Evolutionary conservation across 306 rosid genomes (phyloP).

Genomic region (Psophocarpus tetragonolobus): DNA sequence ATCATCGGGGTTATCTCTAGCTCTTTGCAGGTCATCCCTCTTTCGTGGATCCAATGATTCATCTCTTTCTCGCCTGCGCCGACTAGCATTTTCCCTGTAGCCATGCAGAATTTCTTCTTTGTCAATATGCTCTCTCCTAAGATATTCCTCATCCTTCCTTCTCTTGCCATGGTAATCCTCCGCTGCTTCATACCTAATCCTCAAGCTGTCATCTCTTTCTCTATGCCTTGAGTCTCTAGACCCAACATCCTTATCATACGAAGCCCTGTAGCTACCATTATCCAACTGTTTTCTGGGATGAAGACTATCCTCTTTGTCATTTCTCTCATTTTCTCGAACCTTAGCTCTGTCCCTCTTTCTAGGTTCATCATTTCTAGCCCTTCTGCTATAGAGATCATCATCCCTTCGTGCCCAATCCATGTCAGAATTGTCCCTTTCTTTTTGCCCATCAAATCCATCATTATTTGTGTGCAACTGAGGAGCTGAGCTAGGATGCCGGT

Average conservation of each 20-base stretch:
- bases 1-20: conserved; percentile 73
- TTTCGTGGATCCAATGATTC: conserved; percentile 73
- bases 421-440: conserved; percentile 78
- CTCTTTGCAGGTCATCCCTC: conserved; percentile 76
- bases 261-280: conserved; percentile 81
- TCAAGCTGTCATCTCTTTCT: conserved; percentile 84
- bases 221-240: conserved; percentile 73
- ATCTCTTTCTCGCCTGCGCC: conserved; percentile 80
- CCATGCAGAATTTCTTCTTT: conserved; percentile 77
- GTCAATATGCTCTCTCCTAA: conserved; percentile 71
- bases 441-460: conserved; percentile 78
- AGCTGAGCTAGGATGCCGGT: conserved; percentile 65
- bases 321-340: conserved; percentile 77
- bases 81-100: conserved; percentile 62
- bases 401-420: conserved; percentile 75
- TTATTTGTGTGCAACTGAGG: conserved; percentile 62
- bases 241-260: conserved; percentile 79
- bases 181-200: conserved; percentile 65
- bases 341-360: conserved; percentile 88
- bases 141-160: conserved; percentile 86
- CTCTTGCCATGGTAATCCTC: conserved; percentile 88
- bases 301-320: conserved; percentile 67
- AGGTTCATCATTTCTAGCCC: conserved; percentile 74
- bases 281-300: conserved; percentile 70
- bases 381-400: conserved; percentile 77